Evolutionary conservation across 192 early-diverging fungal genomes (phyloP).

Genomic region (Coemansia aciculifera): DNA sequence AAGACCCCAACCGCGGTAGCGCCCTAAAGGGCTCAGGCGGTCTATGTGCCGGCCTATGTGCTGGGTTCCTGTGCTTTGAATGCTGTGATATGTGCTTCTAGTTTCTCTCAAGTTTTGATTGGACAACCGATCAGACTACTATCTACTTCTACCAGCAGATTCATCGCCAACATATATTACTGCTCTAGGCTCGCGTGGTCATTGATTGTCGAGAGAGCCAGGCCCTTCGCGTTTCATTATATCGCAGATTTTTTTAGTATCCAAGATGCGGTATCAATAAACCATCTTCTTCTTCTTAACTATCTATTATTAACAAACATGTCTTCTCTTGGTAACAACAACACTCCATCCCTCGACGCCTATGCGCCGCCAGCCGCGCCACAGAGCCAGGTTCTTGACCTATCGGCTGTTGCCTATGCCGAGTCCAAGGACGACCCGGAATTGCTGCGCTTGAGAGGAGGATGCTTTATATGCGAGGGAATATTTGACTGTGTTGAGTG

Average conservation of each 20-base stretch:
- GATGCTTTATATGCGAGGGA: neutral
- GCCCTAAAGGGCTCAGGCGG: neutral
- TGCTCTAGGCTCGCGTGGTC: neutral
- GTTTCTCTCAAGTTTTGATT: neutral
- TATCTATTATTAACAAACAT: neutral
- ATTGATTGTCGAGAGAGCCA: neutral
- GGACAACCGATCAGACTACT: neutral
- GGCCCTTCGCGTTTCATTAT: neutral
- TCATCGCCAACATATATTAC: neutral
- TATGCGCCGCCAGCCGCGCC: neutral
- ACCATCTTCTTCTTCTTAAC: neutral
- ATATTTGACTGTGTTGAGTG: neutral
- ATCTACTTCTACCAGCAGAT: neutral
- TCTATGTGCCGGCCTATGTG: neutral
- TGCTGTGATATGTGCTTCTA: neutral
- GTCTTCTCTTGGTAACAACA: neutral
- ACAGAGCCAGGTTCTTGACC: neutral
- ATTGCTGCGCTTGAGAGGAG: neutral
- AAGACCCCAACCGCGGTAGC: neutral
- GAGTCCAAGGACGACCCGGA: neutral
- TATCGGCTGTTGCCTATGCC: neutral
- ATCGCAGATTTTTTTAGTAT: neutral
- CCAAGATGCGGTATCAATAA: neutral
- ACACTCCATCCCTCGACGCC: neutral
- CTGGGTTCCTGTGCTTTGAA: neutral